Percentiles rank a stretch among this genome's conserved stretches.
Evolutionary conservation across 768 basidiomycete genomes (phyloP).

Genomic region (Lepiota brunneoincarnata): DNA sequence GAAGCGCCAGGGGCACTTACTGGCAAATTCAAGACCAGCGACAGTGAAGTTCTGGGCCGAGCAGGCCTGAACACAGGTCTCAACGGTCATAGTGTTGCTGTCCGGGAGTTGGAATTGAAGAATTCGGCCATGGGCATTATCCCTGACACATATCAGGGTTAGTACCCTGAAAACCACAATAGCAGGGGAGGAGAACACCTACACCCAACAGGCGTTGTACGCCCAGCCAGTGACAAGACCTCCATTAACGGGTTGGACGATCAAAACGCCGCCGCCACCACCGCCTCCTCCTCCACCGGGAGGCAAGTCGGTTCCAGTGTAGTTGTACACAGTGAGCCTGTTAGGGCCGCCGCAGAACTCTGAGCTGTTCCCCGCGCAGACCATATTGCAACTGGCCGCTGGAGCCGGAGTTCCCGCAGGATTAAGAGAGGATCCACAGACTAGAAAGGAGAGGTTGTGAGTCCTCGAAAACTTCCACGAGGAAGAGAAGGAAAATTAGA

Average conservation of each 20-base stretch:
- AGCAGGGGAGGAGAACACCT: slow-evolving; percentile 18
- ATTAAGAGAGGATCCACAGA: slow-evolving; percentile 45
- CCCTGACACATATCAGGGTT: slow-evolving; percentile 28
- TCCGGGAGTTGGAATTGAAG: slow-evolving; percentile 30
- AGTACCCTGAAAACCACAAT: not conserved
- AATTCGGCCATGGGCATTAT: slow-evolving; percentile 66
- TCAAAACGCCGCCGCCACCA: slow-evolving; percentile 27
- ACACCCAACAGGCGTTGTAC: slow-evolving; percentile 69
- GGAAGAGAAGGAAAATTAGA: slow-evolving; percentile 4
- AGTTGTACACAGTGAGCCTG: slow-evolving; percentile 66
- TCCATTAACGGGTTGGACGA: slow-evolving; percentile 42
- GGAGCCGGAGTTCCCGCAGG: slow-evolving; percentile 47
- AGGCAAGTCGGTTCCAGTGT: slow-evolving; percentile 57
- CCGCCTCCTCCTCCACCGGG: slow-evolving; percentile 30
- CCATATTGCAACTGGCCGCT: slow-evolving; percentile 62
- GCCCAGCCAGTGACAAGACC: slow-evolving; percentile 57
- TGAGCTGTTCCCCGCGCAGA: slow-evolving; percentile 56
- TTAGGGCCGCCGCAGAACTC: slow-evolving; percentile 77
- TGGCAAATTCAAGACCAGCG: slow-evolving; percentile 67
- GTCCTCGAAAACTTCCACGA: not conserved
- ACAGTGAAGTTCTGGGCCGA: slow-evolving; percentile 52
- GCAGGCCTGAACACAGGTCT: slow-evolving; percentile 64
- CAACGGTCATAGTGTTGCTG: slow-evolving; percentile 46
- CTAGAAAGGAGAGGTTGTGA: slow-evolving; percentile 24
- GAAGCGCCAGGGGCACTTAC: slow-evolving; percentile 30